Conservation (phyloP, 768 basidiomycete genomes). For the Auricularia sp. region DNA sequence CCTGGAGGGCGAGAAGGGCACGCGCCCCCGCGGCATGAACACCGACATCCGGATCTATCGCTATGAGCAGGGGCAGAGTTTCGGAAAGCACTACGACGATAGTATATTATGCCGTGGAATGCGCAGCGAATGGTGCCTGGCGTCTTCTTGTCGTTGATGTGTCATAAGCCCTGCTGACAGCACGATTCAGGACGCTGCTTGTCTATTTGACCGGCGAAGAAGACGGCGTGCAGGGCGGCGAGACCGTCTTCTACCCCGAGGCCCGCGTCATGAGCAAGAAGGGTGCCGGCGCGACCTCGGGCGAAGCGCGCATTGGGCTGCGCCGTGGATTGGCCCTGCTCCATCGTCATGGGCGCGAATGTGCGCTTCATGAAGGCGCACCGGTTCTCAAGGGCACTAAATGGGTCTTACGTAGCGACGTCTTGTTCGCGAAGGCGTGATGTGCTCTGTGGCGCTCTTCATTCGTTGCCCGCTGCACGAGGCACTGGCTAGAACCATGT, state of each 20-base stretch:
- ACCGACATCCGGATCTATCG: constrained; percentile 68
- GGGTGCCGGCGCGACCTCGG: constrained; percentile 26
- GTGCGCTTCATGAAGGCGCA: constrained; percentile 64
- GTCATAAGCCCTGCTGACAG: constrained; percentile 40
- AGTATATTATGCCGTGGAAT: constrained; percentile 27
- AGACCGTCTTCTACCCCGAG: constrained; percentile 63
- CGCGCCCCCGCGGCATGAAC: constrained; percentile 33
- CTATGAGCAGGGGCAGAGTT: constrained; percentile 52
- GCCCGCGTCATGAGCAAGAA: constrained; percentile 20
- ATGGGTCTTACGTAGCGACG: constrained; percentile 62
- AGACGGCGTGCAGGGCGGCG: constrained; percentile 64
- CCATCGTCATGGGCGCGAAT: constrained; percentile 64
- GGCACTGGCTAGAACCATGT: too few species aligned
- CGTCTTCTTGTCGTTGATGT: background rate
- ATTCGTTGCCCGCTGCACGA: too few species aligned
- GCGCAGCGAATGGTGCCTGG: background rate
- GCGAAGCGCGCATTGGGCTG: constrained; percentile 39
- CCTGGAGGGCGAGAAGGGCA: background rate
- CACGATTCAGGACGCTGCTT: constrained; percentile 67
- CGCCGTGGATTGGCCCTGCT: constrained; percentile 55
- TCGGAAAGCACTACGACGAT: constrained; percentile 71
- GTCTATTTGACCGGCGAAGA: constrained; percentile 63
- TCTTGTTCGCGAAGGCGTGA: constrained; percentile 40
- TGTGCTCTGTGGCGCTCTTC: background rate
- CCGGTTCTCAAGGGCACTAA: constrained; percentile 50